phyloP scores from a whole-genome alignment of 2,329 filamentous ascomycete genomes.

The Didymella segeticola region DNA sequence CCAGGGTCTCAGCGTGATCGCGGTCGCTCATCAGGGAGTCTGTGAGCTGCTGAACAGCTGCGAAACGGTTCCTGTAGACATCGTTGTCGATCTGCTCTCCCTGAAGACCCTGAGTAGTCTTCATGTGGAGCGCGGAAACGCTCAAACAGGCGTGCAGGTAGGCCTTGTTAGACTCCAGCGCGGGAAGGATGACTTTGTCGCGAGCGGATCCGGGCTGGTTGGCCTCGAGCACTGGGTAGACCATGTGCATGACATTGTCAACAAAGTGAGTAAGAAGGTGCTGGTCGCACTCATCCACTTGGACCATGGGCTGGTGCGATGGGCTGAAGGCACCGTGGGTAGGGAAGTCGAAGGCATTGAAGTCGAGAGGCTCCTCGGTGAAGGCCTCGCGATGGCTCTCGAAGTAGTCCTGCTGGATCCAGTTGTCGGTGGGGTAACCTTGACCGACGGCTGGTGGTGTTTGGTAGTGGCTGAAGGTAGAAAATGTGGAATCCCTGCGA shows the following conservation, averaged over 20 bases:
- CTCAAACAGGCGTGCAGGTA: conserved; percentile 97
- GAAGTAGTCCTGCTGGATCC: conserved; percentile 75
- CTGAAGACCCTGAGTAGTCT: conserved; percentile 72
- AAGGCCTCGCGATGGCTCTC: conserved; percentile 73
- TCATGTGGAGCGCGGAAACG: conserved; percentile 90
- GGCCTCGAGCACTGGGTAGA: conserved; percentile 90
- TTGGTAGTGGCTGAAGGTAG: conserved; percentile 91
- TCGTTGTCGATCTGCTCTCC: conserved; percentile 83
- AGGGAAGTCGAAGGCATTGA: conserved; percentile 83
- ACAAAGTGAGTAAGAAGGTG: conserved; percentile 90
- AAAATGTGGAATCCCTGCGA: conserved; percentile 83
- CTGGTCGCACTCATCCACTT: conserved; percentile 87
- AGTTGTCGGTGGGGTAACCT: conserved; percentile 71
- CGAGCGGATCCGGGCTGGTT: conserved; percentile 85
- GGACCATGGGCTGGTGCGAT: conserved; percentile 73
- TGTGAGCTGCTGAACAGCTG: conserved; percentile 85
- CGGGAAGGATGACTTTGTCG: conserved; percentile 83
- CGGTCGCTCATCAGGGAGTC: conserved; percentile 80
- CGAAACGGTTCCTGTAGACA: conserved; percentile 89
- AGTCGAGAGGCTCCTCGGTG: conserved; percentile 63
- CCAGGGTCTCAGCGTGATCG: conserved; percentile 85
- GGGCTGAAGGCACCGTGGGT: conserved; percentile 68
- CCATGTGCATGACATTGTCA: conserved; percentile 81
- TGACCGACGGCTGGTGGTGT: conserved; percentile 75
- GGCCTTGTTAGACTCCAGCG: conserved; percentile 87